Conservation (phyloP, 2,329 filamentous ascomycete species). For the Atkinsonella hypoxylon region DNA sequence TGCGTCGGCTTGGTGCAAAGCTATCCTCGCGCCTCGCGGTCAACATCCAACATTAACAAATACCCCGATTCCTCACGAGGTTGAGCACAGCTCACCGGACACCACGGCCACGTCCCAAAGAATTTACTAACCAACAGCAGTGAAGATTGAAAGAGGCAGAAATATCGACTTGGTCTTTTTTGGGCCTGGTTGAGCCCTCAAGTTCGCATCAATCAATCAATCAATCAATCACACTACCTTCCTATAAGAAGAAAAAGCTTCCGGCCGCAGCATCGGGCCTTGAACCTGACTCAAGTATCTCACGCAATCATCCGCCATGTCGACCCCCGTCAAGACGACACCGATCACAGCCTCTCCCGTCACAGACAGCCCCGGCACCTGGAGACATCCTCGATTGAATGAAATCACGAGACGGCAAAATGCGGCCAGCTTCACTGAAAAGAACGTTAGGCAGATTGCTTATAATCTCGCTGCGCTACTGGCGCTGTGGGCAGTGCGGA, state of each 20-base stretch:
- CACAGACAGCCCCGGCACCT: constrained; percentile 59
- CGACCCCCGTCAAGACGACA: constrained; percentile 21
- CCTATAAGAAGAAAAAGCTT: neutral
- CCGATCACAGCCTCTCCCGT: constrained; percentile 28
- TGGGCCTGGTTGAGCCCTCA: neutral
- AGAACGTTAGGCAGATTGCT: constrained; percentile 58
- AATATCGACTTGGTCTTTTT: neutral
- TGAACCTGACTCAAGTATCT: no score
- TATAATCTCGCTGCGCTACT: constrained; percentile 49
- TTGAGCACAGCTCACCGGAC: constrained; percentile 15
- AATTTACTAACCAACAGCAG: constrained; percentile 21
- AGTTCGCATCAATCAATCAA: neutral
- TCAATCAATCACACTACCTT: neutral
- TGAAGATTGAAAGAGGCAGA: neutral
- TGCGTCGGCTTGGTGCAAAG: no score
- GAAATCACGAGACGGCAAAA: constrained; percentile 78
- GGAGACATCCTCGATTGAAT: constrained; percentile 79
- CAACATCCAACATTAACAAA: constrained; percentile 21
- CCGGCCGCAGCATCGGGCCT: neutral
- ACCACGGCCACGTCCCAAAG: constrained; percentile 15
- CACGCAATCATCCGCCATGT: constrained; percentile 12
- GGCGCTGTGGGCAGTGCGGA: constrained; percentile 24
- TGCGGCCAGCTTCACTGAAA: constrained; percentile 64
- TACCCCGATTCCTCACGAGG: neutral
- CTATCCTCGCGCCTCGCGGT: neutral